Percentiles rank a stretch among this genome's conserved stretches.
Evolutionary conservation across 352 stramenopile genomes (phyloP).

Genomic region (Plasmopara halstedii): DNA sequence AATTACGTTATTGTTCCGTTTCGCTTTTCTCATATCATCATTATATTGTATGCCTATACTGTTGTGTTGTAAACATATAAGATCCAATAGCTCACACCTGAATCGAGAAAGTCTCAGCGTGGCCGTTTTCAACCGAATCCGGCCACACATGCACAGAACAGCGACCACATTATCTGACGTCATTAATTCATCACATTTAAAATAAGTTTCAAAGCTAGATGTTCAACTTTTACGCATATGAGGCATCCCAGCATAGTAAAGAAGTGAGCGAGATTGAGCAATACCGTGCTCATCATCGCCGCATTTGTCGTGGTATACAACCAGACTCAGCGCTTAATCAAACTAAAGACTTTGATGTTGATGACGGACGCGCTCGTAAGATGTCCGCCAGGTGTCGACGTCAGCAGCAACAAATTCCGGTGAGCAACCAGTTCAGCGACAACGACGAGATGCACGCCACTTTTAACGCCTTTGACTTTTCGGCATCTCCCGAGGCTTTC

Average conservation of each 20-base stretch:
- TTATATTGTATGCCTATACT: too few relatives aligned
- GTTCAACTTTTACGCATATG: conserved; percentile 20
- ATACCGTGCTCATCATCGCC: conserved; percentile 32
- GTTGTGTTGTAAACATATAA: too few relatives aligned
- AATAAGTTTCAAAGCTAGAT: conserved; percentile 5
- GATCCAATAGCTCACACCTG: too few relatives aligned
- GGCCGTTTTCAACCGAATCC: neutral
- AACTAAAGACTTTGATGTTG: conserved; percentile 18
- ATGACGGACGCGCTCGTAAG: conserved; percentile 35
- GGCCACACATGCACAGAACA: neutral
- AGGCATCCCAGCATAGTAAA: conserved; percentile 6
- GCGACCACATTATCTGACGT: neutral
- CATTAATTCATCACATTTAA: neutral
- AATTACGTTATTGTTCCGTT: too few relatives aligned
- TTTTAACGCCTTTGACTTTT: conserved; percentile 49
- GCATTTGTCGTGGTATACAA: conserved; percentile 20
- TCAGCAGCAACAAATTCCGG: conserved; percentile 14
- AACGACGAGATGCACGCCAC: conserved; percentile 11
- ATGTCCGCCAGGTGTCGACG: conserved; percentile 23
- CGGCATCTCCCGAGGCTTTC: conserved; percentile 33
- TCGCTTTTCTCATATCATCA: too few relatives aligned
- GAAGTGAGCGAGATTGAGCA: conserved; percentile 30
- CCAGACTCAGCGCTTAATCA: conserved; percentile 5
- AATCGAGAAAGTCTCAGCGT: too few relatives aligned
- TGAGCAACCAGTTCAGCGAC: conserved; percentile 19